Base-by-base conservation (phyloP, 495 filamentous ascomycete species). In the Sporormia fimetaria region DNA sequence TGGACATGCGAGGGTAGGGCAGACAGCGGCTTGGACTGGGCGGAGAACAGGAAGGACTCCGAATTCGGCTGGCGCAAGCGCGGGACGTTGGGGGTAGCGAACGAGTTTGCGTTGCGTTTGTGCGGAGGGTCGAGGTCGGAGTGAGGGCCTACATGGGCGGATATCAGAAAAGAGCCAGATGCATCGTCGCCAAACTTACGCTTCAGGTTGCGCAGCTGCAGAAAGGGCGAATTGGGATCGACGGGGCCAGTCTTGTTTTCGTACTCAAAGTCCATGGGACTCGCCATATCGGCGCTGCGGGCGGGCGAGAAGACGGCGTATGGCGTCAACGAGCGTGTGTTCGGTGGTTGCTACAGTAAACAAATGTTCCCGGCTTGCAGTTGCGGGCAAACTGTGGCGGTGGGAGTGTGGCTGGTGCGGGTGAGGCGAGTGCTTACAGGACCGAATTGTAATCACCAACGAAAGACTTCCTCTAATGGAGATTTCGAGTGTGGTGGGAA, bases 1-100 rank as follows among this genome's bases (percentile, higher is more conserved):
- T 93, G 20, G 71, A 84, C 54, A 90, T 93, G 7, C 77, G 73
- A 3, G 75, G 67, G 54, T 78, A 80, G 37, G 71, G 73, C 12
- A 8, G 49, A 46, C 15, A 61, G 45, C 3, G 51, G 57, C 34
- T 62, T 62, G 4, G 38, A 57, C 25, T 61, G 52, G 4, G 56
- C 52, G 62, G 14, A 59, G 63, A 52, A 59, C n/a, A 57, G 44
- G 48, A 27, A 49, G 32, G 67, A 57, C 28, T 73, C 63, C 6
- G 60, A 63, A 43, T 71, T 62, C 10, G 70, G 66, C 33, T 66
- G 54, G 44, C 69, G 64, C n/a, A 72, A 57, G 26, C 60, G 48
- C 21, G 69, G 66, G 34, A 46, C 39, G 40, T 42, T 47, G 33
- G 66, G 42, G 10, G 58, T 24, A 15, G 53, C 33, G 44, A 41